A percentile compares a stretch with the other conserved stretches of the same genome.
These are phyloP conservation scores for Cladosporium colombiae DNA, from an alignment of 2,329 filamentous ascomycete species.

Conservation along the genomic window DNA sequence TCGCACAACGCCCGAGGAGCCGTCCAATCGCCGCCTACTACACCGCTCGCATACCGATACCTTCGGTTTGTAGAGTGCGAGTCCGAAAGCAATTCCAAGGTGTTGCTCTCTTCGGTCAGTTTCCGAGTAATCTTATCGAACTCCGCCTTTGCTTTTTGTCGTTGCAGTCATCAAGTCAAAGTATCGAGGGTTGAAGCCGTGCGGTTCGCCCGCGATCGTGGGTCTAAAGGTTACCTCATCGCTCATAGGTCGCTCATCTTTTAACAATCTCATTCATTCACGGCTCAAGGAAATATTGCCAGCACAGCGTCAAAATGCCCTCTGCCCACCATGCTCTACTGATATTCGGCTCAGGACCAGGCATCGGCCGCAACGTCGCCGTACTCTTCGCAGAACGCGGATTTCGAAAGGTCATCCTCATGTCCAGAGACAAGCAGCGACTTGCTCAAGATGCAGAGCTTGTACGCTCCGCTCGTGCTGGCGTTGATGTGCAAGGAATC, in stretches of 20 bases:
- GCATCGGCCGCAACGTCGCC: conserved; percentile 33
- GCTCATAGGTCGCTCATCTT: neutral
- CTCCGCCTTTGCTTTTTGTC: neutral
- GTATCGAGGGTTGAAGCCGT: neutral
- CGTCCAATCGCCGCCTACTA: neutral
- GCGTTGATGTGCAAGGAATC: conserved; percentile 41
- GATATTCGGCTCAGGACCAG: conserved; percentile 34
- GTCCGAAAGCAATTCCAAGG: neutral
- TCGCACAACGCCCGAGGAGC: neutral
- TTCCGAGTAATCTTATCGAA: neutral
- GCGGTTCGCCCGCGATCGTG: neutral
- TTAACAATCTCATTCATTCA: neutral
- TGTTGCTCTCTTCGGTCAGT: neutral
- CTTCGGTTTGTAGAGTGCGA: neutral
- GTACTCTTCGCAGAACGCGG: conserved; percentile 31
- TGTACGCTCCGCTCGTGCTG: conserved; percentile 22
- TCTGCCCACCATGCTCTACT: conserved; percentile 21
- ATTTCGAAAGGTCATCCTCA: conserved; percentile 29
- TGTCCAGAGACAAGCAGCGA: conserved; percentile 30
- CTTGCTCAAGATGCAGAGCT: conserved; percentile 28
- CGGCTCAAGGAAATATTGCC: neutral
- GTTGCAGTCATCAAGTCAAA: neutral
- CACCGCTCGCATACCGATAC: neutral
- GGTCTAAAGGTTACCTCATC: neutral
- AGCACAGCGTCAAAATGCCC: neutral